phyloP scores from a whole-genome alignment of 1,139 yeast genomes.

The Hansenula lynferdii region DNA sequence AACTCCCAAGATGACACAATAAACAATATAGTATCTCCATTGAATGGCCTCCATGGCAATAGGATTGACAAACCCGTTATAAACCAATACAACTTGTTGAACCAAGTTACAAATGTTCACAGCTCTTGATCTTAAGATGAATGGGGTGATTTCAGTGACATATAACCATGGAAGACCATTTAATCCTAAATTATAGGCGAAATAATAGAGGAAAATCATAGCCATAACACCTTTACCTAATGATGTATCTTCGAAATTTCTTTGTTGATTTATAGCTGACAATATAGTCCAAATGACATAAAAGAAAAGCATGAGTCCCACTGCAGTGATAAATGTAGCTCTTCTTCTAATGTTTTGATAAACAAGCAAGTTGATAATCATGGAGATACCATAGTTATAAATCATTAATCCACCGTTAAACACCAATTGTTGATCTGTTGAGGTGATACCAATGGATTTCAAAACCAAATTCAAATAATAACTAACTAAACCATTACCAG shows the following conservation, averaged over 20 bases:
- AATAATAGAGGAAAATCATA: conserved; percentile 31
- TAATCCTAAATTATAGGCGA: conserved; percentile 29
- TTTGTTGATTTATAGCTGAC: conserved; percentile 27
- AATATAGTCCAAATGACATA: conserved; percentile 32
- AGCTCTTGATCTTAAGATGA: conserved; percentile 33
- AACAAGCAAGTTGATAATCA: conserved; percentile 25
- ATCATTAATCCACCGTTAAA: conserved; percentile 35
- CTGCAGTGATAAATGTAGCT: conserved; percentile 21
- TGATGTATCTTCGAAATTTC: conserved; percentile 22
- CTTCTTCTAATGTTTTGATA: conserved; percentile 29
- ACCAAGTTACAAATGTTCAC: conserved; percentile 24
- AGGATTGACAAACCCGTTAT: conserved; percentile 50
- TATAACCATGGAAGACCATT: conserved; percentile 30
- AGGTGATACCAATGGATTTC: conserved; percentile 46
- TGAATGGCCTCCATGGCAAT: conserved; percentile 54
- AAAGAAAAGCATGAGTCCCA: conserved; percentile 27
- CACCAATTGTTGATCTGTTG: conserved; percentile 36
- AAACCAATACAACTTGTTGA: conserved; percentile 26
- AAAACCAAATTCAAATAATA: conserved; percentile 46
- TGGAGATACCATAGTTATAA: conserved; percentile 24
- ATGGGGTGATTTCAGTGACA: conserved; percentile 36
- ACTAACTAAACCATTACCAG: conserved; percentile 50
- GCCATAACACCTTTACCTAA: conserved; percentile 32
- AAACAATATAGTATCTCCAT: conserved; percentile 60
- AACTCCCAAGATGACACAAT: conserved; percentile 33